Evolutionary conservation across 2,329 filamentous ascomycete species (phyloP).

Genomic region (Aaosphaeria arxii): DNA sequence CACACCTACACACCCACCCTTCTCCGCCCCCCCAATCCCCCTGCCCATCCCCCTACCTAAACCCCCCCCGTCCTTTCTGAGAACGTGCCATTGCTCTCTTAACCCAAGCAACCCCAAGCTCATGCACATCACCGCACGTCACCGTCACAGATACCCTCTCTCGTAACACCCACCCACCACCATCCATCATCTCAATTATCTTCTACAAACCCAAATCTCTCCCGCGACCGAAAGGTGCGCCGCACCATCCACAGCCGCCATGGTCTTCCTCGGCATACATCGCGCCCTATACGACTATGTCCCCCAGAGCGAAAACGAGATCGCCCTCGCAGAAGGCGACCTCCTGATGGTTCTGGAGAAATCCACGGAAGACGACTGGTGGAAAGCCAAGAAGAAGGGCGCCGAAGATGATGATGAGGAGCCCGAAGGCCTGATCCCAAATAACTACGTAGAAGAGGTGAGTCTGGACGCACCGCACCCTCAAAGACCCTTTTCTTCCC

Average conservation of each 20-base stretch:
- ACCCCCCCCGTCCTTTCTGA: too few relatives aligned
- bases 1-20: too few relatives aligned
- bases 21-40: too few relatives aligned
- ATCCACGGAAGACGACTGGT: constrained; percentile 75
- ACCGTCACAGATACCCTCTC: constrained; percentile 1
- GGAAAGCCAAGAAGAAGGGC: constrained; percentile 89
- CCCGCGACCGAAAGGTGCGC: constrained; percentile 9
- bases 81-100: too few relatives aligned
- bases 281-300: constrained; percentile 89
- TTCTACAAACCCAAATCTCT: neutral
- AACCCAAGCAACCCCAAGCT: constrained; percentile 10
- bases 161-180: constrained; percentile 6
- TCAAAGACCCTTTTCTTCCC: too few relatives aligned
- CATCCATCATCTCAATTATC: neutral
- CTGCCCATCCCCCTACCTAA: too few relatives aligned
- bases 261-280: constrained; percentile 92
- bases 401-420: constrained; percentile 81
- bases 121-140: constrained; percentile 22
- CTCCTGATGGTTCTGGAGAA: constrained; percentile 86
- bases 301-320: constrained; percentile 81
- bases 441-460: constrained; percentile 94
- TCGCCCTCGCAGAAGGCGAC: constrained; percentile 81
- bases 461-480: constrained; percentile 28
- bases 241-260: constrained; percentile 39
- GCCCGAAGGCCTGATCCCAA: constrained; percentile 83